These are phyloP conservation scores for Aspergillus ochraceus DNA, from an alignment of 2,329 filamentous ascomycete genomes.

Conservation along the genomic window DNA sequence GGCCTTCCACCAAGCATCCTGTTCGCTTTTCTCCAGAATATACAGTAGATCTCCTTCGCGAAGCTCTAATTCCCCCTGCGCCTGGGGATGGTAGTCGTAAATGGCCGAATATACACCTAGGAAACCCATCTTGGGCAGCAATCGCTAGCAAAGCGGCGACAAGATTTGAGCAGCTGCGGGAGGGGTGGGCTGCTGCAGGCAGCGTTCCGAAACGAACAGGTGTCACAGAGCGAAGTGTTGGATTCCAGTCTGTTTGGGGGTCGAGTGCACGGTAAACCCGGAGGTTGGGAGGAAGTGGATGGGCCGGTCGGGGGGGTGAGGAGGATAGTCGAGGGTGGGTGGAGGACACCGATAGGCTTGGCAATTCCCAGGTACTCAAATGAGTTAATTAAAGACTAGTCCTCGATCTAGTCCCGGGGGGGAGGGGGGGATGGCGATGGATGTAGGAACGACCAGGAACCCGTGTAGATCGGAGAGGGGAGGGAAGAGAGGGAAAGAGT, in stretches of 20 bases:
- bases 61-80: conserved; percentile 81
- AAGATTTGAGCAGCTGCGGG: background rate
- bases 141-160: conserved; percentile 6
- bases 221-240: background rate
- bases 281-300: conserved; percentile 2
- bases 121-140: conserved; percentile 70
- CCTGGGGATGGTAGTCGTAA: conserved; percentile 90
- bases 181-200: background rate
- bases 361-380: conserved; percentile 9
- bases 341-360: conserved; percentile 20
- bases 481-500: background rate
- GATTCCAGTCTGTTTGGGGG: background rate
- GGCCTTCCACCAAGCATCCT: conserved; percentile 92
- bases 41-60: conserved; percentile 85
- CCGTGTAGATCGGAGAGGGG: background rate
- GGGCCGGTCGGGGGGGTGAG: conserved; percentile 1
- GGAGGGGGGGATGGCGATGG: background rate
- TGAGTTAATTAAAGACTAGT: background rate
- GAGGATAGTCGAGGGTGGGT: conserved; percentile 3
- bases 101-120: conserved; percentile 85
- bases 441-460: background rate
- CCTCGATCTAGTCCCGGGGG: background rate
- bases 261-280: background rate
- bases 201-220: background rate
- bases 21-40: conserved; percentile 75